These are phyloP conservation scores for Ramalina peruviana DNA, from an alignment of 495 filamentous ascomycete genomes.

Conservation along the genomic window DNA sequence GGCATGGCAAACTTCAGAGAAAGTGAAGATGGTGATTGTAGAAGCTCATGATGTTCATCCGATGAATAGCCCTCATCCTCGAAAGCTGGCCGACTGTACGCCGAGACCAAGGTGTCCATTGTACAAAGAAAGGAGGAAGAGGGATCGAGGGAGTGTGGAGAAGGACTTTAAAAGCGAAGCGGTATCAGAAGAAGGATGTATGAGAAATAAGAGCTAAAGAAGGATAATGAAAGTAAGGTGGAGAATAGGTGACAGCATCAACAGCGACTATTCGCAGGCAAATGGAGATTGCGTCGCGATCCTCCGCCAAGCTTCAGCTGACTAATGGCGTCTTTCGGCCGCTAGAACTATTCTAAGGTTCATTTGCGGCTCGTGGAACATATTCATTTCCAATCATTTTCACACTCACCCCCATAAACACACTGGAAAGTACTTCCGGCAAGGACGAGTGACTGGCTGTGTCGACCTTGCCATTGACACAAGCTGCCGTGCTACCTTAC, in stretches of 20 bases:
- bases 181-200: neutral
- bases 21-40: constrained; percentile 50
- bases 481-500: too few relatives aligned
- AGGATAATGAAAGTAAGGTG: neutral
- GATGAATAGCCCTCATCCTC: constrained; percentile 57
- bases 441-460: too few relatives aligned
- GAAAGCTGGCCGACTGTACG: constrained; percentile 65
- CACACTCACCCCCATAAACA: too few relatives aligned
- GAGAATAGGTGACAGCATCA: neutral
- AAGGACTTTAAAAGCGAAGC: neutral
- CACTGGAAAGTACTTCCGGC: too few relatives aligned
- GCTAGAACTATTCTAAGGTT: too few relatives aligned
- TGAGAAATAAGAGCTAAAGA: neutral
- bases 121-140: neutral
- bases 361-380: too few relatives aligned
- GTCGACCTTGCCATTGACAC: too few relatives aligned
- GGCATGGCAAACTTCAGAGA: constrained; percentile 87
- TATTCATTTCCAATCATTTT: too few relatives aligned
- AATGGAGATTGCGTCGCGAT: too few relatives aligned
- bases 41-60: constrained; percentile 64
- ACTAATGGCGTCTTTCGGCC: too few relatives aligned
- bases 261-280: too few relatives aligned
- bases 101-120: constrained; percentile 89
- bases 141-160: neutral
- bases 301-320: too few relatives aligned